These are phyloP conservation scores for Nothophoma quercina DNA, from an alignment of 2,329 filamentous ascomycete genomes.

Conservation along the genomic window DNA sequence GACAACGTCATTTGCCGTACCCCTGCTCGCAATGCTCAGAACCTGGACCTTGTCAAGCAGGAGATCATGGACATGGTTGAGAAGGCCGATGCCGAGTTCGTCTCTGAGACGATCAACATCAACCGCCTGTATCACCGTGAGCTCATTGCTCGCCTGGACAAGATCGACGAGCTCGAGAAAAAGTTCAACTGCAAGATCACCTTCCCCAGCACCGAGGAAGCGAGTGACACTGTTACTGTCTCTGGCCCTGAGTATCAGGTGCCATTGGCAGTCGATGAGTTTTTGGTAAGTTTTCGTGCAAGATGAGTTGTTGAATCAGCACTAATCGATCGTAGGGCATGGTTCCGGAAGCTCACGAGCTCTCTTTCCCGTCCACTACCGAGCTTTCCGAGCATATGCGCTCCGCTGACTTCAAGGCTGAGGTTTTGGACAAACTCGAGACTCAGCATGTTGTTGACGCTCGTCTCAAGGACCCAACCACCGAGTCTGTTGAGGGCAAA, in stretches of 20 bases:
- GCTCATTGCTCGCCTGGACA: slow-evolving; percentile 83
- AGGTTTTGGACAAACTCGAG: slow-evolving; percentile 84
- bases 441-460: slow-evolving; percentile 91
- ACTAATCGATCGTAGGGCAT: slow-evolving; percentile 71
- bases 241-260: slow-evolving; percentile 98
- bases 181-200: slow-evolving; percentile 99
- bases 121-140: slow-evolving; percentile 96
- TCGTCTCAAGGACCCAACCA: slow-evolving; percentile 66
- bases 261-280: slow-evolving; percentile 93
- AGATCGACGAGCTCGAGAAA: slow-evolving; percentile 95
- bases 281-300: slow-evolving; percentile 66
- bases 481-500: slow-evolving; percentile 51
- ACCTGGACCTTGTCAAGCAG: slow-evolving; percentile 94
- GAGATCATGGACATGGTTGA: slow-evolving; percentile 99
- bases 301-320: not conserved
- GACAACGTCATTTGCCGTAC: slow-evolving; percentile 99
- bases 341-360: slow-evolving; percentile 95
- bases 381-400: slow-evolving; percentile 83
- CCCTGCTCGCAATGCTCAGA: slow-evolving; percentile 94
- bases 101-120: slow-evolving; percentile 90
- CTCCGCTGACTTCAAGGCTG: slow-evolving; percentile 79
- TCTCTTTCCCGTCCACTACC: slow-evolving; percentile 78
- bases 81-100: slow-evolving; percentile 95
- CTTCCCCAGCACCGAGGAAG: slow-evolving; percentile 96
- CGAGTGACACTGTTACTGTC: slow-evolving; percentile 93